Conservation (phyloP, 768 basidiomycete species). For the Boletus bicolor region DNA sequence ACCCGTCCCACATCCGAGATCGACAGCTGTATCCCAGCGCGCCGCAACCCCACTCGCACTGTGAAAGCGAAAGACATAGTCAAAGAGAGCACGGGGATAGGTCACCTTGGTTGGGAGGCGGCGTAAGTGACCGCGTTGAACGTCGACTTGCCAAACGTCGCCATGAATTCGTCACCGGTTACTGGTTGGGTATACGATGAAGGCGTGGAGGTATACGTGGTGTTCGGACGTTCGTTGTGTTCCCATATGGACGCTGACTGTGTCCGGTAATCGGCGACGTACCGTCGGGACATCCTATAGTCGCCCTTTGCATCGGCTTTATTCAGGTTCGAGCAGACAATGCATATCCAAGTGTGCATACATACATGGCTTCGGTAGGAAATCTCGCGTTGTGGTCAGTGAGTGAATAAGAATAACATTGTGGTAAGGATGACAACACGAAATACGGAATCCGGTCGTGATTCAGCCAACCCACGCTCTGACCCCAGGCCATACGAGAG, state of each 20-base stretch:
- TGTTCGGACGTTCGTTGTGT: neutral
- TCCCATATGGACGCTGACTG: neutral
- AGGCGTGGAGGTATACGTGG: neutral
- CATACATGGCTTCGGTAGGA: neutral
- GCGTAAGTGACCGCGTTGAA: constrained; percentile 72
- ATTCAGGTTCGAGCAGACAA: neutral
- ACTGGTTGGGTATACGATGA: neutral
- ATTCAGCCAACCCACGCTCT: neutral
- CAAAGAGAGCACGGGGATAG: constrained; percentile 65
- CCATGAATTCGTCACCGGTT: constrained; percentile 42
- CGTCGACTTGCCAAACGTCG: constrained; percentile 67
- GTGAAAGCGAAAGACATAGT: constrained; percentile 62
- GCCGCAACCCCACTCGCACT: constrained; percentile 6
- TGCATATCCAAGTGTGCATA: neutral
- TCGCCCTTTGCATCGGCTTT: neutral
- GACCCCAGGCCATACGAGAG: neutral
- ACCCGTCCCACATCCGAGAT: constrained; percentile 88
- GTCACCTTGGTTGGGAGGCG: constrained; percentile 55
- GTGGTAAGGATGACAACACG: neutral
- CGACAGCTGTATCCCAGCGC: constrained; percentile 59
- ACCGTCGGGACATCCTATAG: too few relatives aligned
- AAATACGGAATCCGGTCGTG: neutral
- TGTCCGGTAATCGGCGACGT: too few relatives aligned
- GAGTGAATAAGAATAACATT: neutral
- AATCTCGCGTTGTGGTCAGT: neutral